A percentile compares a stretch with the other conserved stretches of the same genome.
Conservation (phyloP, 306 rosid genomes). For the Hippophae rhamnoides region DNA sequence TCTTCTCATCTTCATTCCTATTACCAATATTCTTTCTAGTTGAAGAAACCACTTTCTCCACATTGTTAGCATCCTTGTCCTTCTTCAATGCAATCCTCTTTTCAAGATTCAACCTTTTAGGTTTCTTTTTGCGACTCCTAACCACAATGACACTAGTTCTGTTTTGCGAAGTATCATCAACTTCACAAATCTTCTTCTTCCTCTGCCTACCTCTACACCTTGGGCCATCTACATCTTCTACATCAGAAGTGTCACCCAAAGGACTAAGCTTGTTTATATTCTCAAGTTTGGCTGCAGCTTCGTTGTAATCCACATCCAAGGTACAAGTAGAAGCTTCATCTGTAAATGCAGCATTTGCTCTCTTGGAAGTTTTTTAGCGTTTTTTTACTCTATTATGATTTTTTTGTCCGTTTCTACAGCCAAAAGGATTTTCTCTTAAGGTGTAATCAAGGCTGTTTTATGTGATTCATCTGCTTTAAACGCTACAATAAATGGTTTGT, state of each 20-base stretch:
- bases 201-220: slow-evolving; percentile 35
- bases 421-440: slow-evolving; percentile 41
- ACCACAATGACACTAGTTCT: slow-evolving; percentile 32
- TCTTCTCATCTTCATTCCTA: slow-evolving; percentile 34
- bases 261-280: slow-evolving; percentile 70
- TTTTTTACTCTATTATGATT: slow-evolving; percentile 39
- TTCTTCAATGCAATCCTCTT: slow-evolving; percentile 57
- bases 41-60: slow-evolving; percentile 20
- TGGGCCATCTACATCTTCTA: slow-evolving; percentile 31
- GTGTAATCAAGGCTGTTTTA: slow-evolving; percentile 37
- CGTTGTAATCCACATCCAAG: slow-evolving; percentile 74
- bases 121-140: slow-evolving; percentile 38
- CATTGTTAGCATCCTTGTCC: slow-evolving; percentile 27
- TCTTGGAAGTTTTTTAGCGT: slow-evolving; percentile 30
- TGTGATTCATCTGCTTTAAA: slow-evolving; percentile 61
- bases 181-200: slow-evolving; percentile 36
- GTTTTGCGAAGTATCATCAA: slow-evolving; percentile 28
- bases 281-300: slow-evolving; percentile 93
- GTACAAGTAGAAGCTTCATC: slow-evolving; percentile 53
- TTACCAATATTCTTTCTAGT: slow-evolving; percentile 30
- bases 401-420: slow-evolving; percentile 36
- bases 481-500: slow-evolving; percentile 54
- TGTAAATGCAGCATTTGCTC: slow-evolving; percentile 32
- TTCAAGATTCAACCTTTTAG: slow-evolving; percentile 60
- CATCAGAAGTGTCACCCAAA: slow-evolving; percentile 25